Percentiles rank a stretch among this genome's conserved stretches.
phyloP scores from a whole-genome alignment of 306 rosid genomes.

The Benincasa hispida region DNA sequence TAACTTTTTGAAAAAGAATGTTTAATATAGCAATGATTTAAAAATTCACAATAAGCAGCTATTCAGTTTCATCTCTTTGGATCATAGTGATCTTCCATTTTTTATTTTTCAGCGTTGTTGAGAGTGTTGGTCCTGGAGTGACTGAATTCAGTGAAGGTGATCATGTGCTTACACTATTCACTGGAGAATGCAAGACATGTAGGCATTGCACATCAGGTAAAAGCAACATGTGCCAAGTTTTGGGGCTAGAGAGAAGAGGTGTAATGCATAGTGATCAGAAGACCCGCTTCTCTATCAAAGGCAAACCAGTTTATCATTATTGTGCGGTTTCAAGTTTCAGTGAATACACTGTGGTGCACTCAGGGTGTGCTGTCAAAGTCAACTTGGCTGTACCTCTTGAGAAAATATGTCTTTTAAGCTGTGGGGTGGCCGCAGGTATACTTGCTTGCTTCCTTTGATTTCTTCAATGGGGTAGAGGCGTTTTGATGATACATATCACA shows the following conservation, averaged over 20 bases:
- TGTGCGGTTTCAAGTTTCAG: constrained; percentile 98
- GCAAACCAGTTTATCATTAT: constrained; percentile 77
- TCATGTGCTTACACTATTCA: constrained; percentile 82
- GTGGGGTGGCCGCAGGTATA: constrained; percentile 93
- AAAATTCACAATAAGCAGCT: neutral
- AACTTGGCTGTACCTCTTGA: constrained; percentile 56
- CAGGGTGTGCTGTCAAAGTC: constrained; percentile 92
- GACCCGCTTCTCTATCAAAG: constrained; percentile 77
- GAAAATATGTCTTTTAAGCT: constrained; percentile 78
- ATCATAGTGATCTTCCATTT: neutral
- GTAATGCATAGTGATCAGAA: constrained; percentile 88
- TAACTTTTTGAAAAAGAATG: neutral
- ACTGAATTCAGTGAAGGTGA: constrained; percentile 73
- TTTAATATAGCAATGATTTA: neutral
- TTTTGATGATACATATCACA: neutral
- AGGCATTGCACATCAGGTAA: constrained; percentile 66
- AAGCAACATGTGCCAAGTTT: constrained; percentile 66
- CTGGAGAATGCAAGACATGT: constrained; percentile 79
- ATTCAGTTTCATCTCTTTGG: neutral
- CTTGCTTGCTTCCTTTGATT: neutral
- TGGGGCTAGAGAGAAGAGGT: constrained; percentile 82
- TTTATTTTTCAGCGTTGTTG: constrained; percentile 64
- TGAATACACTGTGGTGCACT: constrained; percentile 79
- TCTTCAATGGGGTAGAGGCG: neutral
- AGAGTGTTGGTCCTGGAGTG: constrained; percentile 81